Evolutionary conservation across 257 asterid genomes (phyloP), one percentile per base, ranked within the genome.

Genomic region (Eustoma russellianum): DNA sequence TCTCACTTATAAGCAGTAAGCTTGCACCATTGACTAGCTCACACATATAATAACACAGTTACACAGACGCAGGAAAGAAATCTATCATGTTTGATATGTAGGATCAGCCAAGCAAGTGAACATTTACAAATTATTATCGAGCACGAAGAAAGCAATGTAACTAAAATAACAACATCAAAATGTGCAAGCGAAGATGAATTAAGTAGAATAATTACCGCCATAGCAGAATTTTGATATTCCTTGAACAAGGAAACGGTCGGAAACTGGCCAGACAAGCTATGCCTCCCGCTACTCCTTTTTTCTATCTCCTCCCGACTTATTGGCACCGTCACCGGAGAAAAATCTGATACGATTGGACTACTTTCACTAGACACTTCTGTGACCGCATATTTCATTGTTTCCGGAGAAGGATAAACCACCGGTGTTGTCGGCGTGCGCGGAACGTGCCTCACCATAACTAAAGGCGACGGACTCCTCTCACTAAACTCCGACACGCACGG

Each of bases 181-280:
- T 35, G 5, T 35, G 41, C 41, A 35, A 35, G 8, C 41, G 13
- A 49, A 63, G n/a, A 48, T n/a, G 12, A 56, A 28, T 24, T 38
- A 33, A 44, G 48, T 16, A 15, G 46, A 48, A 19, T 49, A 58
- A 72, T 61, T 72, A 91, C 98, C 89, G 89, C 92, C 96, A 91
- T 87, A 47, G 98, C 98, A 50, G 98, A 94, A 69, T 82, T 73
- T 61, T 91, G 95, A 62, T 84, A 91, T 60, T 91, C 95, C 84
- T 91, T 91, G 75, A 91, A 91, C 66, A 91, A 78, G 7, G 95
- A 68, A 67, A 91, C 95, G 11, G 85, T 66, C 28, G 96, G 95
- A 77, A 91, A 84, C 56, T 59, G 83, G 48, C 96, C 92, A 5
- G 87, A 70, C 89, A 91, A 80, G 68, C 98, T 72, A 74, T 91